These are phyloP conservation scores for Hypsizygus marmoreus DNA, from an alignment of 768 basidiomycete species.

Conservation along the genomic window DNA sequence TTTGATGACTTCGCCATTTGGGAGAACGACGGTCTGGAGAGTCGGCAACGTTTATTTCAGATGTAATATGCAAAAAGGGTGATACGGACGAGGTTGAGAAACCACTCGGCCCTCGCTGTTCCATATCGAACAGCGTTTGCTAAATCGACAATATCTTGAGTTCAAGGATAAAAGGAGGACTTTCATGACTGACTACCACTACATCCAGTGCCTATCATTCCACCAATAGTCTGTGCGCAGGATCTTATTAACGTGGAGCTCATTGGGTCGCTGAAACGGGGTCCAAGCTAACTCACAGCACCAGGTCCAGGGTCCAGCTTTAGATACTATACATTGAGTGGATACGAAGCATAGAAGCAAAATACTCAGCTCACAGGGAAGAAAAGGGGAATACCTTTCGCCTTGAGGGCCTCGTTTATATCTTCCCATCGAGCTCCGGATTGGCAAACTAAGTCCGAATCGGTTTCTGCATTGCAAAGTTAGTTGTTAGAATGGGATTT, in stretches of 20 bases:
- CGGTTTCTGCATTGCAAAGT: slow-evolving; percentile 46
- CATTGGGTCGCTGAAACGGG: not conserved
- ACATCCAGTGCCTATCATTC: slow-evolving; percentile 88
- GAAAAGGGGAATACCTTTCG: slow-evolving; percentile 75
- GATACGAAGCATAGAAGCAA: not conserved
- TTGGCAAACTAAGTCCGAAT: slow-evolving; percentile 77
- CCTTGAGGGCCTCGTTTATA: slow-evolving; percentile 68
- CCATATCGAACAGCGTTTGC: slow-evolving; percentile 86
- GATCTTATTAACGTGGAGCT: slow-evolving; percentile 1
- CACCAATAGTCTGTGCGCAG: slow-evolving; percentile 68
- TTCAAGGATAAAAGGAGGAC: not conserved
- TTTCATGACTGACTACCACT: slow-evolving; percentile 73
- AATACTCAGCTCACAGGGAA: slow-evolving; percentile 63
- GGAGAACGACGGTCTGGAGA: slow-evolving; percentile 77
- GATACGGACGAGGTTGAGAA: slow-evolving; percentile 68
- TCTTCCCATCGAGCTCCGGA: slow-evolving; percentile 79
- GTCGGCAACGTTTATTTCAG: slow-evolving; percentile 25
- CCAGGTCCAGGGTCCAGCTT: slow-evolving; percentile 76
- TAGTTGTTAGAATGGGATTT: not conserved
- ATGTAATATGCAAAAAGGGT: not conserved
- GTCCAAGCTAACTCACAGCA: slow-evolving; percentile 60
- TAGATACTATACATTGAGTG: not conserved
- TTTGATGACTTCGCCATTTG: slow-evolving; percentile 84
- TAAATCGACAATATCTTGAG: slow-evolving; percentile 23
- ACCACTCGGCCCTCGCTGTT: slow-evolving; percentile 88